These are phyloP conservation scores for Brassica nigra DNA, from an alignment of 345 rosid genomes.

Conservation along the genomic window DNA sequence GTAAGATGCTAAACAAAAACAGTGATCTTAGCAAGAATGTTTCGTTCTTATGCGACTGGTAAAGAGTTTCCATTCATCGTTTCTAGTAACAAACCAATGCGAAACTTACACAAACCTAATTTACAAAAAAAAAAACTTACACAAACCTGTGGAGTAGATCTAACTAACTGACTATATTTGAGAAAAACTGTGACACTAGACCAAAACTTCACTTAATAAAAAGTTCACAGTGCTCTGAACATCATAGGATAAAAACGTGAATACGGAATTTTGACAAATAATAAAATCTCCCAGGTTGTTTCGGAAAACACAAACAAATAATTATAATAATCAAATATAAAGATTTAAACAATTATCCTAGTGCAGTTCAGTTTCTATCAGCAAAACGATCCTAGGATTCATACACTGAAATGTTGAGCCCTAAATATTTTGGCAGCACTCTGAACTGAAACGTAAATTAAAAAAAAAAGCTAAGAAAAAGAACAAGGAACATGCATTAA, in stretches of 20 bases:
- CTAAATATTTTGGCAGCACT: not conserved
- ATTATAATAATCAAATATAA: not conserved
- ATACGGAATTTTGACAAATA: not conserved
- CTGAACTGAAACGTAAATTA: not conserved
- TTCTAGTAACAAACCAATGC: not conserved
- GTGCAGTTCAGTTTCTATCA: not conserved
- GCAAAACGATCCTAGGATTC: not conserved
- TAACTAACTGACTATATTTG: not conserved
- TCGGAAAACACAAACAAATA: not conserved
- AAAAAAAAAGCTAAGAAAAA: not conserved
- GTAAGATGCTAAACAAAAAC: not conserved
- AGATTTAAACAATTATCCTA: not conserved
- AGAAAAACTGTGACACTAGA: not conserved
- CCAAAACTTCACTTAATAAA: not conserved
- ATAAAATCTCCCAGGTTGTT: not conserved
- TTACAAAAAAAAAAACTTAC: not conserved
- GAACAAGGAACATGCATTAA: not conserved
- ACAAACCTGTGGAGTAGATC: not conserved
- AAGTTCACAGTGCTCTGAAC: not conserved
- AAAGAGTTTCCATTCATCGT: not conserved
- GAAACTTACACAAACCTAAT: not conserved
- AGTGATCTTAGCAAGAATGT: not conserved
- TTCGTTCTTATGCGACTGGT: not conserved
- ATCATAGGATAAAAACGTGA: not conserved
- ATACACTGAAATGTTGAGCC: not conserved